These are phyloP conservation scores for Boletus sensibilis DNA, from an alignment of 768 basidiomycete genomes.

Conservation along the genomic window DNA sequence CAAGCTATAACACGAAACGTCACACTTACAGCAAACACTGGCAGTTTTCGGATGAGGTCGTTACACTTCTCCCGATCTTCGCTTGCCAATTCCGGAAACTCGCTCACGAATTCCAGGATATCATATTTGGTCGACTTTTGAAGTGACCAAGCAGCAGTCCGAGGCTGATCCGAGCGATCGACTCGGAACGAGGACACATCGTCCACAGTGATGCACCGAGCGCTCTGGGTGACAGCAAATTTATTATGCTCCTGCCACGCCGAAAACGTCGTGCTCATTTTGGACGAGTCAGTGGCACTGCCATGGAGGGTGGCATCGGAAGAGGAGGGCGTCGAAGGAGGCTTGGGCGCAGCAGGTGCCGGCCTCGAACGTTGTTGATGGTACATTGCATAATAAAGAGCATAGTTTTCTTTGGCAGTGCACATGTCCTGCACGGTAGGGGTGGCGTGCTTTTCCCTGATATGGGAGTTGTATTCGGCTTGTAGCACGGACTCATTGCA, in stretches of 20 bases:
- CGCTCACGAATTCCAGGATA: conserved; percentile 19
- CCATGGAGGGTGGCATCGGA: not conserved
- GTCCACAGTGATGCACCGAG: conserved; percentile 21
- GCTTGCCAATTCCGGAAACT: conserved; percentile 8
- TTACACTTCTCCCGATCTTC: conserved; percentile 18
- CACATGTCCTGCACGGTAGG: conserved; percentile 9
- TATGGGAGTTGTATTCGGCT: conserved; percentile 10
- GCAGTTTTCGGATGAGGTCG: conserved; percentile 17
- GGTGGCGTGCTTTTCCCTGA: conserved; percentile 8
- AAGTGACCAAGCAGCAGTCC: conserved; percentile 17
- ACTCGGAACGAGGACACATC: conserved; percentile 25
- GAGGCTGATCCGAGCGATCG: conserved; percentile 26
- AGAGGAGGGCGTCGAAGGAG: not conserved
- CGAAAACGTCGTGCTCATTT: conserved; percentile 19
- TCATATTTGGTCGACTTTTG: conserved; percentile 24
- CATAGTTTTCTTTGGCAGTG: conserved; percentile 4
- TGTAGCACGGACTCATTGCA: conserved; percentile 12
- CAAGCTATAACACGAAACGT: not conserved
- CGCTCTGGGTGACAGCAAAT: conserved; percentile 5
- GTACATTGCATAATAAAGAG: not conserved
- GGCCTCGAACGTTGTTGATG: not conserved
- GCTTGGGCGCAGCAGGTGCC: not conserved
- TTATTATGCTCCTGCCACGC: conserved; percentile 18
- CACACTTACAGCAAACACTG: conserved; percentile 23
- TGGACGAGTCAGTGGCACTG: not conserved